These are phyloP conservation scores for Flaveria linearis DNA, from an alignment of 129 eudicot species.

Conservation along the genomic window DNA sequence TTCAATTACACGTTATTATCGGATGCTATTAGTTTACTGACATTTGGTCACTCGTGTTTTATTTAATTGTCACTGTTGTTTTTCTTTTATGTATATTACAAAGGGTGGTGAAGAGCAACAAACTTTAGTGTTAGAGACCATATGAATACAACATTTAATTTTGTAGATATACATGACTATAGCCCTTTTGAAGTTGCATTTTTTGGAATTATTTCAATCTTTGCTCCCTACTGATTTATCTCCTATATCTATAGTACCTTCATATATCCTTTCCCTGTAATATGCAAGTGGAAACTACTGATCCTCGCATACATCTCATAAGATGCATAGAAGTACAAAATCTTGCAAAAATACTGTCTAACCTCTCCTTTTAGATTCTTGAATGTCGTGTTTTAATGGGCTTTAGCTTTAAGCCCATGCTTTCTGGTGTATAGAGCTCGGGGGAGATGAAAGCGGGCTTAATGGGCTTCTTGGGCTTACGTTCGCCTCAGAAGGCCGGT, in stretches of 20 bases:
- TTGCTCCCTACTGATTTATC: constrained; percentile 25
- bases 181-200: constrained; percentile 20
- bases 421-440: constrained; percentile 88
- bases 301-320: constrained; percentile 28
- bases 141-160: constrained; percentile 25
- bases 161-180: constrained; percentile 29
- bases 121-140: neutral
- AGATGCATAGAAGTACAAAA: constrained; percentile 38
- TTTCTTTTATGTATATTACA: too few species aligned
- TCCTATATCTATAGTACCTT: constrained; percentile 42
- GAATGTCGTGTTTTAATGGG: constrained; percentile 80
- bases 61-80: too few species aligned
- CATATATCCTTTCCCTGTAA: constrained; percentile 25
- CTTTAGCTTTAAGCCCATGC: constrained; percentile 94
- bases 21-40: too few species aligned
- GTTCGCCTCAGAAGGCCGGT: constrained; percentile 56
- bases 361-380: constrained; percentile 25
- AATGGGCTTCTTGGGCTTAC: constrained; percentile 95
- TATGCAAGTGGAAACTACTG: constrained; percentile 21
- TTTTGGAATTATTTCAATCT: constrained; percentile 18
- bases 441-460: constrained; percentile 87
- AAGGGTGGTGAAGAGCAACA: too few species aligned
- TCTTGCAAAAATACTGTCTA: constrained; percentile 15
- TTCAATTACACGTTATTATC: too few species aligned
- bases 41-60: too few species aligned